Evolutionary conservation across 257 asterid genomes (phyloP), one percentile per base, ranked within the genome.

Genomic region (Solanum habrochaites): DNA sequence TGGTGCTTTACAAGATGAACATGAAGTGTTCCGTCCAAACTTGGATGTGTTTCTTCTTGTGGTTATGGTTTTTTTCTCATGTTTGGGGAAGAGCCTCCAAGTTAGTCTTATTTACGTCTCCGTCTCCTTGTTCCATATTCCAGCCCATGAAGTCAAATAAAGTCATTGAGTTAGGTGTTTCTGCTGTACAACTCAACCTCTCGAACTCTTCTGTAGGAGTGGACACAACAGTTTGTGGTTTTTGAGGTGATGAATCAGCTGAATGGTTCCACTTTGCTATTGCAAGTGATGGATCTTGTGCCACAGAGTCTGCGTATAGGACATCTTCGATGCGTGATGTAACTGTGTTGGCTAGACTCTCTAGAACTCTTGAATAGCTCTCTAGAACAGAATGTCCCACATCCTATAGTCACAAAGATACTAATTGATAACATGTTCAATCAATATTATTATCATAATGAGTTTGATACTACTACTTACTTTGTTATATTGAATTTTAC

Each of bases 351-450:
- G 98, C 99, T 89, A 96, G 90, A 91, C 91, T 93, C 86, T 96
- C 99, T 4, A 96, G 91, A 37, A 95, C 98, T 83, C 99, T 90
- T 1, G 99, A 96, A 88, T 96, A 96, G 93, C 99, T 95, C 91
- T 96, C 99, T 66, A 96, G 90, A 52, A 93, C 86, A 4, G 98
- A 69, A 70, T 92, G 87, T 10, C 99, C 98, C 18, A 96, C 95
- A 86, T 96, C 95, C 98, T 95, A 83, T 8, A 82, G 43, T 52
- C 32, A 73, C 29, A 52, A 73, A 47, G 40, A 7, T 49, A 42
- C n/a, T 25, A 42, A 29, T 45, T 45, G 8, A 72, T 52, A 35
- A 49, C 18, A 32, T 60, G 75, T 60, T 83, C 32, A 64, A 35
- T 83, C 58, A 32, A 47, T 77, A 83, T 11, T 23, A 43, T 4